These are phyloP conservation scores for Cornus controversa DNA, from an alignment of 148 eudicot species.

Conservation along the genomic window DNA sequence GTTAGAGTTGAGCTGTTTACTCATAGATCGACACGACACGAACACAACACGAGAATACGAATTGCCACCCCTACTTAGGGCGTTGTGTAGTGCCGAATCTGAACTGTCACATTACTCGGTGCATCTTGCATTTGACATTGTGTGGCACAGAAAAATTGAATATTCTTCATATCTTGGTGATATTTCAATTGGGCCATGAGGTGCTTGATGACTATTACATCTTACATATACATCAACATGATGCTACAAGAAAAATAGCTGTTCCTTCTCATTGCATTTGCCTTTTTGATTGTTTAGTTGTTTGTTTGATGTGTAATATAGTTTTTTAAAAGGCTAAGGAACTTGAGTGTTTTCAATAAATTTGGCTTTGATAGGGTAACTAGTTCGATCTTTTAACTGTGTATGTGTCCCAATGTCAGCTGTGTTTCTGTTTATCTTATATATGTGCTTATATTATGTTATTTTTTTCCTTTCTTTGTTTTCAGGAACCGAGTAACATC, in stretches of 20 bases:
- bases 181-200: slow-evolving; percentile 6
- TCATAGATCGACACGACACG: too few species aligned
- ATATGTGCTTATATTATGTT: slow-evolving; percentile 8
- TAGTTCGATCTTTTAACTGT: not conserved
- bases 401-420: not conserved
- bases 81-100: too few species aligned
- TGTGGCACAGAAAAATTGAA: not conserved
- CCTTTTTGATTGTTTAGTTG: not conserved
- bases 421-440: not conserved
- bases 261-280: not conserved
- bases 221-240: not conserved
- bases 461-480: too few species aligned
- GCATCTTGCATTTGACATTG: not conserved
- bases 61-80: too few species aligned
- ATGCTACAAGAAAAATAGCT: not conserved
- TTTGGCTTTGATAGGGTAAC: not conserved
- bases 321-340: not conserved
- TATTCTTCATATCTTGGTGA: too few species aligned
- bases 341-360: not conserved
- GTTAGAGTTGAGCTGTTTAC: too few species aligned
- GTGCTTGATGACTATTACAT: not conserved
- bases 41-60: too few species aligned
- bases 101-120: not conserved
- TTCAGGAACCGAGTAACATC: slow-evolving; percentile 40
- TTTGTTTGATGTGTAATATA: not conserved